A percentile compares a stretch with the other conserved stretches of the same genome.
Conservation (phyloP, 176 grass and related monocot species). For the Microstegium vimineum region DNA sequence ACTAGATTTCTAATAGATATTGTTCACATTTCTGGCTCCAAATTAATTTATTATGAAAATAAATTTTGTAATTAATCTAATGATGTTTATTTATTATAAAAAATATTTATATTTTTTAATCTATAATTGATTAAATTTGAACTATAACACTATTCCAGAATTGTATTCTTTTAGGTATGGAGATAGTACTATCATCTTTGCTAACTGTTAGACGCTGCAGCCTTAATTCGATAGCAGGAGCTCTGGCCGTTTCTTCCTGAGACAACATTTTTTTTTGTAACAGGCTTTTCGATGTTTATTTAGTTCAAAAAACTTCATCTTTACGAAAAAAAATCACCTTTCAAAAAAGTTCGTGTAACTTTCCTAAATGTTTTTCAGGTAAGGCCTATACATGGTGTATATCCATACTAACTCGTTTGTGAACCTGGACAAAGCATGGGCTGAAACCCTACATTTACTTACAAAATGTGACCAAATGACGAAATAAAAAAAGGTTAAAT, state of each 20-base stretch:
- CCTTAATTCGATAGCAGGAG: neutral
- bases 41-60: no score
- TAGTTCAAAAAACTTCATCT: neutral
- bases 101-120: no score
- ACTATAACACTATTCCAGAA: no score
- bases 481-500: neutral
- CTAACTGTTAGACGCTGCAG: neutral
- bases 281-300: neutral
- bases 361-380: neutral
- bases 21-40: no score
- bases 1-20: no score
- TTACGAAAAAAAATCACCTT: neutral
- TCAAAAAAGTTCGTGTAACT: neutral
- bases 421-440: neutral
- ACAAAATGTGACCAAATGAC: neutral
- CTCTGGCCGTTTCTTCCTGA: neutral
- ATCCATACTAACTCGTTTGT: neutral
- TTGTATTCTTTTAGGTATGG: no score
- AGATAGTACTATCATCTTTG: no score
- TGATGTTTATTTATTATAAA: no score
- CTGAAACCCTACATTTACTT: neutral
- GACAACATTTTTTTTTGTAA: neutral
- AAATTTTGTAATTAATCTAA: no score
- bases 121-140: no score
- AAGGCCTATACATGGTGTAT: neutral